Percentiles rank a stretch among this genome's conserved stretches.
Evolutionary conservation across 2,329 filamentous ascomycete species (phyloP).

Genomic region (Whalleya microplaca): DNA sequence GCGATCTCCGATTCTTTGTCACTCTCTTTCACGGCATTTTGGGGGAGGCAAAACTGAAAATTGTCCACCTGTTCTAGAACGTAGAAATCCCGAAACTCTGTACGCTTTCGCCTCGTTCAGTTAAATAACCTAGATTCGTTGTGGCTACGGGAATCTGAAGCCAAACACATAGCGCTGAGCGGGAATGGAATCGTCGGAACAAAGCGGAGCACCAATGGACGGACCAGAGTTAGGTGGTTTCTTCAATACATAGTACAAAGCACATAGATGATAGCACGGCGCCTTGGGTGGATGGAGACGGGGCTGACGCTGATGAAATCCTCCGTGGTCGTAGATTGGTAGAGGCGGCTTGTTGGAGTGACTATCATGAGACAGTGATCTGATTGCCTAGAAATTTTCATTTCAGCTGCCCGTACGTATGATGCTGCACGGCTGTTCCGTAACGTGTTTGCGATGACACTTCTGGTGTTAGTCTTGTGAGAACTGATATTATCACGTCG

Average conservation of each 20-base stretch:
- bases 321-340: constrained; percentile 22
- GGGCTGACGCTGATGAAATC: constrained; percentile 2
- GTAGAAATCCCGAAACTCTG: neutral
- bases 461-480: constrained; percentile 5
- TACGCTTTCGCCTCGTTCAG: neutral
- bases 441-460: constrained; percentile 2
- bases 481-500: constrained; percentile 2
- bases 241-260: constrained; percentile 1
- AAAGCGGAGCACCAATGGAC: constrained; percentile 18
- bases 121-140: neutral
- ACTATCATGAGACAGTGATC: constrained; percentile 22
- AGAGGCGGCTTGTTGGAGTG: constrained; percentile 12
- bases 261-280: neutral
- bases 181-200: constrained; percentile 19
- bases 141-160: neutral
- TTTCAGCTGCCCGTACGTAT: neutral
- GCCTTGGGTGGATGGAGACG: neutral
- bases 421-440: constrained; percentile 1
- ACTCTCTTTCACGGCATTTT: neutral
- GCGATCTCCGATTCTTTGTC: neutral
- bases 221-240: neutral
- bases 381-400: constrained; percentile 5
- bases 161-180: neutral
- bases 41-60: too few species aligned
- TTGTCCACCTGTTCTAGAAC: neutral